Conservation (phyloP, 78 protist genomes). For the slime mould (Dictyostelium discoideum) region dicty_2.7 NC_007091.3:5025001-5025500, state of each 20-base stretch:
- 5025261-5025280: background rate
- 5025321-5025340: background rate
- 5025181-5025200: slow-evolving; percentile 48
- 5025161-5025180: slow-evolving; percentile 27
- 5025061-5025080: slow-evolving; percentile 35
- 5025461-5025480: slow-evolving; percentile 71
- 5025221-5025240: slow-evolving; percentile 72
- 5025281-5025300: background rate
- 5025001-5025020: slow-evolving; percentile 51
- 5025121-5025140: background rate
- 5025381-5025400: slow-evolving; percentile 77
- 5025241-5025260: slow-evolving; percentile 36
- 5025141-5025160: slow-evolving; percentile 53
- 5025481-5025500: slow-evolving; percentile 55
- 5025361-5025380: slow-evolving; percentile 78
- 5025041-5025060: slow-evolving; percentile 41
- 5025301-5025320: background rate
- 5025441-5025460: slow-evolving; percentile 67
- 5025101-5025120: slow-evolving; percentile 49
- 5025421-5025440: background rate
- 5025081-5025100: slow-evolving; percentile 36
- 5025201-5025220: slow-evolving; percentile 66
- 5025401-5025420: slow-evolving; percentile 73
- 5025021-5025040: slow-evolving; percentile 65
- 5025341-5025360: slow-evolving; percentile 68